Evolutionary conservation across 1,139 yeast species (phyloP).

Genomic region (Candida sp.): DNA sequence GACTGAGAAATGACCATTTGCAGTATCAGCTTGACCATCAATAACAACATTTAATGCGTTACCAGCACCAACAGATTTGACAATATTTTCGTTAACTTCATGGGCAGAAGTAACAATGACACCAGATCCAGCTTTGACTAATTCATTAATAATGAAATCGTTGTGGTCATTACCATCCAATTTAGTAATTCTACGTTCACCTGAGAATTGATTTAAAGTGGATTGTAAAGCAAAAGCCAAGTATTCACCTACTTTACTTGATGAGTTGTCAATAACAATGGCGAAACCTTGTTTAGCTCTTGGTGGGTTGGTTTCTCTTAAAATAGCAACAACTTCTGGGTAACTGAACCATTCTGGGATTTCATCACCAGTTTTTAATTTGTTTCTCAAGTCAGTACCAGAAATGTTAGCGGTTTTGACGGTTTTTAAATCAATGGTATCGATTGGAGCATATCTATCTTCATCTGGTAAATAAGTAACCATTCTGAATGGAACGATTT

Average conservation of each 20-base stretch:
- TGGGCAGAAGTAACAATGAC: slow-evolving; percentile 59
- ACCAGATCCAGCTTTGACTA: slow-evolving; percentile 88
- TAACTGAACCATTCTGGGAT: slow-evolving; percentile 98
- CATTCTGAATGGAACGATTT: slow-evolving; percentile 96
- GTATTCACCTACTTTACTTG: slow-evolving; percentile 46
- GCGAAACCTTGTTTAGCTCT: slow-evolving; percentile 88
- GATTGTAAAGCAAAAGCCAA: slow-evolving; percentile 84
- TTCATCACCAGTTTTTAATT: slow-evolving; percentile 80
- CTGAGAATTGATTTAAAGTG: slow-evolving; percentile 83
- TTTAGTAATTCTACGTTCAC: slow-evolving; percentile 81
- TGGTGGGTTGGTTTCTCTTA: slow-evolving; percentile 94
- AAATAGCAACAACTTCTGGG: slow-evolving; percentile 90
- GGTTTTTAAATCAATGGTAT: slow-evolving; percentile 73
- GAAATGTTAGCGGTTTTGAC: slow-evolving; percentile 87
- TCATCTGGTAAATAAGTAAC: slow-evolving; percentile 95
- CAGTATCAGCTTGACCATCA: slow-evolving; percentile 9
- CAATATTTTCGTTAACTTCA: slow-evolving; percentile 25
- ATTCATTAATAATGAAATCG: slow-evolving; percentile 69
- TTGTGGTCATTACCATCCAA: slow-evolving; percentile 51
- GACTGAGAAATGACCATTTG: slow-evolving; percentile 11
- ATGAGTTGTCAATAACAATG: slow-evolving; percentile 51
- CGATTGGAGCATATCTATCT: slow-evolving; percentile 94
- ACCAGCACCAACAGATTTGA: slow-evolving; percentile 41
- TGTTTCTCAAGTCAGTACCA: slow-evolving; percentile 90
- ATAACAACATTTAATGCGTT: slow-evolving; percentile 26